Evolutionary conservation across 2,329 filamentous ascomycete genomes (phyloP), one percentile per base, ranked within the genome.

Genomic region (Anthostomella pinea): DNA sequence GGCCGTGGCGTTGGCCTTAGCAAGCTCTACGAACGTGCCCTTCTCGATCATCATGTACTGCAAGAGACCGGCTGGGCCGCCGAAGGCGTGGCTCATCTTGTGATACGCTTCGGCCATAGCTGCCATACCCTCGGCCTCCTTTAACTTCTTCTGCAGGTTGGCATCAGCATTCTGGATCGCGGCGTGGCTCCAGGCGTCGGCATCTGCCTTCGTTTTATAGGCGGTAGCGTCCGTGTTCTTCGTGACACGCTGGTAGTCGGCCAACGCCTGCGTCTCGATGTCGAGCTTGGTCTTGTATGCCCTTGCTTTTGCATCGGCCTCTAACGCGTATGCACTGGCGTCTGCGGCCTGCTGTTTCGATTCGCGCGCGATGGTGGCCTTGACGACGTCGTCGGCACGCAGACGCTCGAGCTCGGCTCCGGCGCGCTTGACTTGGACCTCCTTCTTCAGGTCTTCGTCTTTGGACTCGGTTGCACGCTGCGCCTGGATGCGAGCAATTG

Each of bases 21-120:
- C 87, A 32, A 94, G 75, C 51, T 82, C 75, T 57, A 86, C 77
- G 61, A 87, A 91, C 0, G 83, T 86, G 51, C 83, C 83, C 62
- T 83, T 83, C 67, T 90, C 83, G 57, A 95, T 80, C 88, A 94
- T 94, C 65, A 91, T 75, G 70, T 85, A 91, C 60, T 90, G 83
- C 52, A 94, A 70, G 39, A 95, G 72, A 19, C 85, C 85, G 22
- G 81, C 75, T 2, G 88, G 85, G 0, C 88, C 87, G 41, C 87
- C 87, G 29, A 94, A 80, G 0, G 86, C 86, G 2, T 73, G 63
- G 3, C 82, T 72, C 55, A 94, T 73, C 52, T 82, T 79, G 46
- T 70, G 72, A 62, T 93, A 94, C n/a, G 85, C 87, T 37, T 83
- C 80, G 1, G 87, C 86, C 79, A 89, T 87, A 52, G 86, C 85